Base-by-base conservation (phyloP, 1,284 basidiomycete species). In the Neonothopanus nambi region DNA sequence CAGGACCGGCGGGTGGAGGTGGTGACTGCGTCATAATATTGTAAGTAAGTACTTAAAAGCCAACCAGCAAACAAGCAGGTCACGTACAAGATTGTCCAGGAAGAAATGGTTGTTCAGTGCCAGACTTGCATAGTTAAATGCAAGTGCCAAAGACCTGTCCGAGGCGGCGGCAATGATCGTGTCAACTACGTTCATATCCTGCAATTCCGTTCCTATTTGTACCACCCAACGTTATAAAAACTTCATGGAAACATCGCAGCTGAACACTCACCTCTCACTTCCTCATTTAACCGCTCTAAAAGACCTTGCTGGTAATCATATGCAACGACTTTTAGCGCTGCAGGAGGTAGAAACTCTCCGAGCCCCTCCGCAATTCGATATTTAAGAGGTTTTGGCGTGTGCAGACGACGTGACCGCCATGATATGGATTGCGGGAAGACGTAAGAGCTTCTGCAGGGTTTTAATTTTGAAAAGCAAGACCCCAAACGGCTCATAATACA, bases 91-190 rank as follows among this genome's bases (percentile, higher is more conserved):
- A 53, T 79, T 79, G 62, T 90, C 82, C 24, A 99, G 80, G 79
- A 98, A 99, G 79, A 94, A 99, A 64, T 86, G 87, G 70, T 98
- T 98, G 76, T 99, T 99, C 59, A 98, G 76, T 11, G 96, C 93
- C 49, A 93, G 82, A 58, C 89, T 90, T 2, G 95, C 94, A 65
- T 95, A 94, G 73, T 93, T 97, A 75, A 95, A 98, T 35, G 86
- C 85, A 44, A 95, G 73, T 3, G 85, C 80, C 57, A 84, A 74
- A 35, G 79, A 75, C 38, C 82, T 81, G 50, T 86, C 77, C 28
- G 72, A 67, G 2, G 93, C 83, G 4, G 90, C 82, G 48, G 80
- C 78, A 35, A 93, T 82, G 36, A 95, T 81, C 15, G 90, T 89
- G 62, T 97, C 85, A 0, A 82, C 80, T 36, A 95, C 80, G 41